These are phyloP conservation scores for Aeminium ludgeri DNA, from an alignment of 495 filamentous ascomycete species.

Conservation along the genomic window DNA sequence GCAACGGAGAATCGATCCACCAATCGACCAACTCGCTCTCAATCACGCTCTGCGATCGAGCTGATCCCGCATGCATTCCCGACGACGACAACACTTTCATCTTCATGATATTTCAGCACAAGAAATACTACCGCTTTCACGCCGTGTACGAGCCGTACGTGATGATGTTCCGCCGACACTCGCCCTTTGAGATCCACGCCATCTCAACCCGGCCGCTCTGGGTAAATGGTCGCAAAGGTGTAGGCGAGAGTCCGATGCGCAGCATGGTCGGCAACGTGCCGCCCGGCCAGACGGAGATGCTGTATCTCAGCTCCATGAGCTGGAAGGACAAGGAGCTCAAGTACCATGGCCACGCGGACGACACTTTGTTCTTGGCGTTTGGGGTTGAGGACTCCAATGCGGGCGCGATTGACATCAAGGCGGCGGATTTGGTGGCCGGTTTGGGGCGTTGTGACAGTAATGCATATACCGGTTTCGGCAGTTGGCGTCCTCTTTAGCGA, in stretches of 20 bases:
- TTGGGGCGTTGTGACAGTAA: slow-evolving; percentile 20
- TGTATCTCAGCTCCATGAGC: slow-evolving; percentile 36
- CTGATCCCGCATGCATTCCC: slow-evolving; percentile 28
- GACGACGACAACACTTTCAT: slow-evolving; percentile 32
- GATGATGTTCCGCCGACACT: slow-evolving; percentile 28
- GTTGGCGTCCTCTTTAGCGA: too few relatives aligned
- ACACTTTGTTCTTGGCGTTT: slow-evolving; percentile 33
- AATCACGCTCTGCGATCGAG: slow-evolving; percentile 33
- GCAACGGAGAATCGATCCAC: slow-evolving; percentile 37
- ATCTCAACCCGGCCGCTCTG: slow-evolving; percentile 35
- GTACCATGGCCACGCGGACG: slow-evolving; percentile 35
- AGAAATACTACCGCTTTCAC: slow-evolving; percentile 30
- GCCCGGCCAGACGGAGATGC: slow-evolving; percentile 26
- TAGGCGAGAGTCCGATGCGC: too few relatives aligned
- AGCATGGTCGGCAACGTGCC: background rate
- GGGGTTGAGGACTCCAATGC: slow-evolving; percentile 32
- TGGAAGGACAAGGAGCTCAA: slow-evolving; percentile 30
- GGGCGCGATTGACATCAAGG: slow-evolving; percentile 31
- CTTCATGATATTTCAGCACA: slow-evolving; percentile 36
- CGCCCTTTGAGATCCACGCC: slow-evolving; percentile 33
- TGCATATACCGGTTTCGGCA: too few relatives aligned
- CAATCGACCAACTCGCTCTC: slow-evolving; percentile 40
- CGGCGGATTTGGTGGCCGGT: slow-evolving; percentile 29
- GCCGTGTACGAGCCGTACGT: slow-evolving; percentile 38
- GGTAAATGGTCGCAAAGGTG: slow-evolving; percentile 29